phyloP scores from a whole-genome alignment of 1,139 yeast species.

The Kazachstania sp. region DNA sequence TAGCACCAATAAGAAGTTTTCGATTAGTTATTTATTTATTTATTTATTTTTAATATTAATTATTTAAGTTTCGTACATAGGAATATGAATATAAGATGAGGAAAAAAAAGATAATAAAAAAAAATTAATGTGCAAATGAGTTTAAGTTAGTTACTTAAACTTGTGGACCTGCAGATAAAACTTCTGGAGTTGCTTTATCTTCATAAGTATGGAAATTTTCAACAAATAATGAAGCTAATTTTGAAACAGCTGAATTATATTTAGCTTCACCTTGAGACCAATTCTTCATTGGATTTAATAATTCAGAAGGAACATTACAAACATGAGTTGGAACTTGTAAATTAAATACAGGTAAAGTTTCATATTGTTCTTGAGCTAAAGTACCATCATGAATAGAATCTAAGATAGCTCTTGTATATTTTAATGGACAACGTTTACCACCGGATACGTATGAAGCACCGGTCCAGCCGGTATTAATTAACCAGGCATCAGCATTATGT shows the following conservation, averaged over 20 bases:
- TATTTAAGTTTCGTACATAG: neutral
- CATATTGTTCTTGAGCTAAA: constrained; percentile 71
- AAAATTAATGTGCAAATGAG: neutral
- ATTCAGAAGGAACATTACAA: constrained; percentile 73
- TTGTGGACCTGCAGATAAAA: constrained; percentile 85
- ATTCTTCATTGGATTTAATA: constrained; percentile 79
- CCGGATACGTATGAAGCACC: constrained; percentile 90
- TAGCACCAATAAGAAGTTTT: no score
- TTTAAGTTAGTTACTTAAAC: no score
- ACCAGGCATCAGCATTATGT: constrained; percentile 91
- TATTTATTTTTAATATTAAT: neutral
- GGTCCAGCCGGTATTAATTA: constrained; percentile 97
- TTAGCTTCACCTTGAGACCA: constrained; percentile 71
- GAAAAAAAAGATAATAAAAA: neutral
- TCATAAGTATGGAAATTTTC: constrained; percentile 84
- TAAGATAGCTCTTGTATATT: constrained; percentile 93
- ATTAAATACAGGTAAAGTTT: constrained; percentile 79
- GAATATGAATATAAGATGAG: neutral
- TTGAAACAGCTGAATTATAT: constrained; percentile 59
- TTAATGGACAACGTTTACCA: constrained; percentile 95
- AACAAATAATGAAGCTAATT: constrained; percentile 68
- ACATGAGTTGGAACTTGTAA: constrained; percentile 77
- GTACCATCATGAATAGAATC: constrained; percentile 94
- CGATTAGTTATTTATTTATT: neutral
- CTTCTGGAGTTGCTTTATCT: constrained; percentile 77